A percentile compares a stretch with the other conserved stretches of the same genome.
These are phyloP conservation scores for Phaeodactylum tricornutum DNA, from an alignment of 108 stramenopile species.

Conservation along the genomic window DNA sequence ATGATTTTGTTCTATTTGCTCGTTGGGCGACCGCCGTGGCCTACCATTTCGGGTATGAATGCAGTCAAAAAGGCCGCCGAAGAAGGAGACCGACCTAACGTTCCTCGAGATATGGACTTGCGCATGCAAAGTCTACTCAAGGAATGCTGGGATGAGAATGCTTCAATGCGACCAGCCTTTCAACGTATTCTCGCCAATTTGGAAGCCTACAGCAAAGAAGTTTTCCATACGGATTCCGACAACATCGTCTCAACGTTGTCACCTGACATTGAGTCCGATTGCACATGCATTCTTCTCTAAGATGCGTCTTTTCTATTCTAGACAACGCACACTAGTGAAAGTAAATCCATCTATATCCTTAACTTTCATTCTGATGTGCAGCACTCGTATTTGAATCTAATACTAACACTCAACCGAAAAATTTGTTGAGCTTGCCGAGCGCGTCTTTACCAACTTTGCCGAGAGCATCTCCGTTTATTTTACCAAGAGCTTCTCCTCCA, in stretches of 20 bases:
- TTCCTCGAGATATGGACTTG: conserved; percentile 63
- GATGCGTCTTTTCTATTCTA: too few relatives aligned
- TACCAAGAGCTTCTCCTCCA: too few relatives aligned
- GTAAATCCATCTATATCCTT: too few relatives aligned
- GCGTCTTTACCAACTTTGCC: too few relatives aligned
- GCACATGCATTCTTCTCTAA: too few relatives aligned
- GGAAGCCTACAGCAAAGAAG: conserved; percentile 19
- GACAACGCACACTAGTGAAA: too few relatives aligned
- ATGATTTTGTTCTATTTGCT: conserved; percentile 85
- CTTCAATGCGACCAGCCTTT: conserved; percentile 59
- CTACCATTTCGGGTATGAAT: conserved; percentile 46
- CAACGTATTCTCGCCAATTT: conserved; percentile 42
- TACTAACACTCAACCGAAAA: too few relatives aligned
- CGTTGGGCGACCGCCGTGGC: conserved; percentile 69
- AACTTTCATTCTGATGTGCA: too few relatives aligned
- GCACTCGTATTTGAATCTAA: too few relatives aligned
- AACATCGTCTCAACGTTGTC: background rate
- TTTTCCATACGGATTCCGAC: conserved; percentile 4
- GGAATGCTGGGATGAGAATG: conserved; percentile 79
- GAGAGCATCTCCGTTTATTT: too few relatives aligned
- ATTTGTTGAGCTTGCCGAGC: too few relatives aligned
- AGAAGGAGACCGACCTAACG: conserved; percentile 68
- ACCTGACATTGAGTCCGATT: too few relatives aligned
- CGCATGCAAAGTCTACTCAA: conserved; percentile 48
- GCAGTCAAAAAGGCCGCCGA: conserved; percentile 61